Conservation (phyloP, 2,329 filamentous ascomycete genomes). For the Curvularia eragrostidis region DNA sequence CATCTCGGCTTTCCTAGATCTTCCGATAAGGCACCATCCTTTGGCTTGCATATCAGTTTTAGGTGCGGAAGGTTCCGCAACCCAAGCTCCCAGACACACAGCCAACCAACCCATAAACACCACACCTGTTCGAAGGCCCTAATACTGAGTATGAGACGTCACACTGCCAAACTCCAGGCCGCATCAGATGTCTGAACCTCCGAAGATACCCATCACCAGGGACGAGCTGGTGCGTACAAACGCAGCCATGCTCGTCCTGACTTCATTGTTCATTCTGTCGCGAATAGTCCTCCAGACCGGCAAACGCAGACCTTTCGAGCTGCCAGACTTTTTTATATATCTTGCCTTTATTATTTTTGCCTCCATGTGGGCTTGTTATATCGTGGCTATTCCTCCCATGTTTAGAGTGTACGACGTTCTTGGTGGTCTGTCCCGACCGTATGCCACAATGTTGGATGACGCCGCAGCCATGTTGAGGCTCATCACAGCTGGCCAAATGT, state of each 20-base stretch:
- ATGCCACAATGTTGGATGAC: conserved; percentile 41
- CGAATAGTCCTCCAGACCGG: conserved; percentile 17
- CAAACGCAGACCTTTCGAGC: conserved; percentile 19
- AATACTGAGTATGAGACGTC: not conserved
- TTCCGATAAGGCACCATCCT: not conserved
- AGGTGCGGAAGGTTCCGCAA: not conserved
- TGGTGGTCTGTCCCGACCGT: conserved; percentile 30
- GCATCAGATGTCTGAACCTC: conserved; percentile 8
- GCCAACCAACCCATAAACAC: not conserved
- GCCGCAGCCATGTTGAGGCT: conserved; percentile 40
- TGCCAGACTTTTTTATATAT: conserved; percentile 32
- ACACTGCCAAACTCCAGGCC: not conserved
- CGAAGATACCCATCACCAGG: conserved; percentile 15
- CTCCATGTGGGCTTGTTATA: conserved; percentile 38
- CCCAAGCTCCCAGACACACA: not conserved
- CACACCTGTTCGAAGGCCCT: not conserved
- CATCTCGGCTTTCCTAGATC: not conserved
- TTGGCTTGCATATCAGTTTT: not conserved
- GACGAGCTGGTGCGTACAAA: conserved; percentile 20
- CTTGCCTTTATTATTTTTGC: conserved; percentile 38
- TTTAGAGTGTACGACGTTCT: conserved; percentile 39
- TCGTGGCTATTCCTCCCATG: conserved; percentile 41
- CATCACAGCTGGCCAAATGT: conserved; percentile 50
- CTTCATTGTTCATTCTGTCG: conserved; percentile 17
- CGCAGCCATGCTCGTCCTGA: conserved; percentile 23